phyloP scores from a whole-genome alignment of 805 yeast genomes.

The Wickerhamiella slavikovae region DNA sequence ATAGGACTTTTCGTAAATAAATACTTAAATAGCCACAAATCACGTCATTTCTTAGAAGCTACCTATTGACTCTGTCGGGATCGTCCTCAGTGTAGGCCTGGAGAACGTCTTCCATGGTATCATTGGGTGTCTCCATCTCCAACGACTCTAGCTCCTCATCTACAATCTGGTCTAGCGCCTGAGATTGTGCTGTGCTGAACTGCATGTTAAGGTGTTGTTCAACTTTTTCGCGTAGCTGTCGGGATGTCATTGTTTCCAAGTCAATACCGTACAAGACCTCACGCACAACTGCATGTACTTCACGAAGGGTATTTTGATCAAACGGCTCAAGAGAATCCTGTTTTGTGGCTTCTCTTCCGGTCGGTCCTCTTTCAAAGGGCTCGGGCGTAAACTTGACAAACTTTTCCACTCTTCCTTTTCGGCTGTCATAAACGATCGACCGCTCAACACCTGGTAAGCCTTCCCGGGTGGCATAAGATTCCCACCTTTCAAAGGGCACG shows the following conservation, averaged over 20 bases:
- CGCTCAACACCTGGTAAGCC: constrained; percentile 21
- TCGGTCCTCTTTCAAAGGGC: constrained; percentile 7
- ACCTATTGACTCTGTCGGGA: no score
- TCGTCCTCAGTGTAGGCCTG: not conserved
- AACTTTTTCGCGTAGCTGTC: constrained; percentile 18
- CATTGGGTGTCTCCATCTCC: no score
- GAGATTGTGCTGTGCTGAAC: constrained; percentile 15
- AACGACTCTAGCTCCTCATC: constrained; percentile 16
- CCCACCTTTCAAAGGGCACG: constrained; percentile 22
- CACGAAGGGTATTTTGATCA: constrained; percentile 13
- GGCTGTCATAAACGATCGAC: constrained; percentile 16
- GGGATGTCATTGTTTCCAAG: constrained; percentile 18
- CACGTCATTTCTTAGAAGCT: no score
- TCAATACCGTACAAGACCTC: constrained; percentile 16
- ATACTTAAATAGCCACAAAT: no score
- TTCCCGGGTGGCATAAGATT: constrained; percentile 17
- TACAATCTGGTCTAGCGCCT: constrained; percentile 16
- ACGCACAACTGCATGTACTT: constrained; percentile 15
- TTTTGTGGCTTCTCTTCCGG: constrained; percentile 2
- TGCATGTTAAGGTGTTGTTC: constrained; percentile 18
- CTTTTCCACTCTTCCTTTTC: constrained; percentile 16
- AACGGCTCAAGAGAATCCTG: no score
- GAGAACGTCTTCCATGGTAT: not conserved
- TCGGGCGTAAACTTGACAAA: no score
- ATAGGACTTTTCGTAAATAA: no score